Base-by-base conservation (phyloP, 257 asterid species). In the Nicotiana benthamiana region DNA sequence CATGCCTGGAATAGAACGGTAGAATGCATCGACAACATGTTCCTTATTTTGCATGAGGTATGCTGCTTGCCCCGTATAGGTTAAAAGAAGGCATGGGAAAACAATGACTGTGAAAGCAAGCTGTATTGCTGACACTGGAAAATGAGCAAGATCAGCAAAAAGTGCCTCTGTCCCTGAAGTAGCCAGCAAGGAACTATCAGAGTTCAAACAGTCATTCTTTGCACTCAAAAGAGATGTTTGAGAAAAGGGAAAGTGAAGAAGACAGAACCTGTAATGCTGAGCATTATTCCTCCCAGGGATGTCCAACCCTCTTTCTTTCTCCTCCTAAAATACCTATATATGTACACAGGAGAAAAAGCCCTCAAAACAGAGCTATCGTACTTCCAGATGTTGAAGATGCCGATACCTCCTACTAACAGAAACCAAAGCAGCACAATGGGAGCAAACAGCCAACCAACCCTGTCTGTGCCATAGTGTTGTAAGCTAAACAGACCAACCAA, bases 251-350 rank as follows among this genome's bases (percentile, higher is more conserved):
- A 18, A 74, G 43, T 4, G 40, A 80, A 30, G 79, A 9, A 4
- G 70, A 53, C 13, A 63, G 64, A 75, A 95, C 99, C 99, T 91
- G 99, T 95, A 87, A 95, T 92, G 82, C 99, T 93, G 75, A 95
- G 97, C 99, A 95, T 91, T 85, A 95, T 87, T 54, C 99, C 99
- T 12, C 99, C 99, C 20, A 95, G 98, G n/a, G 99, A 95, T 3
- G 86, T 91, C 98, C 98, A 95, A 40, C 93, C 89, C 1, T 83
- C 82, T 83, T 85, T 91, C 85, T 88, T 84, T 77, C 90, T 90
- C 83, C 91, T 84, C 78, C 85, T 88, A 28, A 95, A 86, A 75
- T 92, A 95, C 56, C 92, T 94, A 81, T 88, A 93, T 79, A 93
- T 92, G 84, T 89, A 91, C 53, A 93, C 80, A 54, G 99, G 99